phyloP scores from a whole-genome alignment of 140 eudicot genomes.

The Anethum foeniculum region DNA sequence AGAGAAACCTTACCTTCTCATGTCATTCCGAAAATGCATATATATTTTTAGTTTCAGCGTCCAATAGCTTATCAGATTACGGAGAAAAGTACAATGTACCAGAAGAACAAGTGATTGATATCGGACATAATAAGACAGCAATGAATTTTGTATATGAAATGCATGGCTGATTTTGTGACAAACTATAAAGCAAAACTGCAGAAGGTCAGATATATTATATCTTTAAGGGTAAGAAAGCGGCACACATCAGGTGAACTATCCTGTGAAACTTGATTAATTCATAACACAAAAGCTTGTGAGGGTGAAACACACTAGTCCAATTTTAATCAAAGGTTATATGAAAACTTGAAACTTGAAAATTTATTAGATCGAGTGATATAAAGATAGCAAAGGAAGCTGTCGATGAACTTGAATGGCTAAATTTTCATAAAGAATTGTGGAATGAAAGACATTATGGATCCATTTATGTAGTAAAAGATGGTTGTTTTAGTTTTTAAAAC shows the following conservation, averaged over 20 bases:
- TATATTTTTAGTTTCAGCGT: not conserved
- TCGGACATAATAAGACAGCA: not conserved
- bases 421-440: not conserved
- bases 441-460: not conserved
- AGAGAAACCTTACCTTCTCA: not conserved
- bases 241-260: not conserved
- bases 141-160: not conserved
- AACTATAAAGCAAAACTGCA: not conserved
- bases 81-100: slow-evolving; percentile 8
- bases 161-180: not conserved
- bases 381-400: not conserved
- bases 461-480: not conserved
- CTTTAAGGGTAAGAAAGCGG: not conserved
- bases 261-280: not conserved
- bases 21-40: not conserved
- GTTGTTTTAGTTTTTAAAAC: not conserved
- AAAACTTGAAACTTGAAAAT: too few relatives aligned
- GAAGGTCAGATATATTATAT: not conserved
- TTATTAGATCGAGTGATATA: not conserved
- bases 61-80: not conserved
- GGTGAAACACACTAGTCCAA: not conserved
- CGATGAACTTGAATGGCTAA: not conserved
- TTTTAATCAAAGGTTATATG: not conserved
- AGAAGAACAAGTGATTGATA: not conserved
- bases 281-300: not conserved